A percentile compares a stretch with the other conserved stretches of the same genome.
Conservation (phyloP, 495 filamentous ascomycete genomes). For the Hyaloscypha hepaticicola region DNA sequence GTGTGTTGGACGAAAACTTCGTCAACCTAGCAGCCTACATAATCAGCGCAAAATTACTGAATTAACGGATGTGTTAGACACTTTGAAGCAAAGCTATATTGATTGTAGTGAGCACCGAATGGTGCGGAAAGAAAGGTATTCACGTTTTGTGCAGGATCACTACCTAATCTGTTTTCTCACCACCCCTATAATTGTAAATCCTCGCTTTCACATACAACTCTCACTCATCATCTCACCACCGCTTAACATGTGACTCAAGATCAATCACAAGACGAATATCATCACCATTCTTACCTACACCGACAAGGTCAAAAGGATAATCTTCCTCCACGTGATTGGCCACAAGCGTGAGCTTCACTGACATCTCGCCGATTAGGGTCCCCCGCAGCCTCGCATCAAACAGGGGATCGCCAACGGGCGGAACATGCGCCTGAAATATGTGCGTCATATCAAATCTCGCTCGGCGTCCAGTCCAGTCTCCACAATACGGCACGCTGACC, state of each 20-base stretch:
- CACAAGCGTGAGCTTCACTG: background rate
- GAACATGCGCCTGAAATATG: background rate
- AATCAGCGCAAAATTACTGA: too few species aligned
- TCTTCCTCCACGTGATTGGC: background rate
- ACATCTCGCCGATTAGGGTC: background rate
- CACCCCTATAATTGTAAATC: too few species aligned
- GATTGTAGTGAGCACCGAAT: too few species aligned
- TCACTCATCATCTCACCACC: background rate
- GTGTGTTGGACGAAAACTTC: background rate
- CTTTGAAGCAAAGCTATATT: too few species aligned
- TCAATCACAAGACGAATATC: background rate
- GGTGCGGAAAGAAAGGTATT: too few species aligned
- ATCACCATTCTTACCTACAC: background rate
- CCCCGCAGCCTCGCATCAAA: constrained; percentile 2
- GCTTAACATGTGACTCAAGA: background rate
- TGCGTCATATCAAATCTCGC: constrained; percentile 5
- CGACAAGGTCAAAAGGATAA: too few species aligned
- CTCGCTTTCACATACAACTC: background rate
- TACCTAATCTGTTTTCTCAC: too few species aligned
- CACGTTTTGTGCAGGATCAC: too few species aligned
- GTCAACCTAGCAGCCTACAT: too few species aligned
- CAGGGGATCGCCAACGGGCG: background rate
- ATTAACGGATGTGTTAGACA: too few species aligned
- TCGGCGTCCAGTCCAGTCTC: background rate
- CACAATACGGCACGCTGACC: background rate